These are phyloP conservation scores for Chytriomyces confervae DNA, from an alignment of 192 early-diverging fungal species.

Conservation along the genomic window DNA sequence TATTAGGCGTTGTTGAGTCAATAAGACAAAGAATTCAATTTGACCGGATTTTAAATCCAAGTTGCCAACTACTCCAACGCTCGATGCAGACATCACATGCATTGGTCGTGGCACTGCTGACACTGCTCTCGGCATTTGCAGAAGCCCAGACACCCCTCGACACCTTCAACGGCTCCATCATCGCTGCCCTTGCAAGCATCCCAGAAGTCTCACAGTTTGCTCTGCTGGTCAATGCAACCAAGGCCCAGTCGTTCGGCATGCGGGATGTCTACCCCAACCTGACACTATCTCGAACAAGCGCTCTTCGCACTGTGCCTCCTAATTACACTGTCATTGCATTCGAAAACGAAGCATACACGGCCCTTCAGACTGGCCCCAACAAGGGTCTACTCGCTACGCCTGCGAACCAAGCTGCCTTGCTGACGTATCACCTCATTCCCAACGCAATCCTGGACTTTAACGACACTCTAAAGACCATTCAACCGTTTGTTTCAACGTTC, in stretches of 20 bases:
- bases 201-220: background rate
- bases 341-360: conserved; percentile 2
- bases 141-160: too few species aligned
- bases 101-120: too few species aligned
- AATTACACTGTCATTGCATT: conserved; percentile 16
- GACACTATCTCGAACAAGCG: background rate
- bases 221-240: background rate
- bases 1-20: too few species aligned
- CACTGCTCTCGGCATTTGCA: too few species aligned
- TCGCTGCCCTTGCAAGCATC: background rate
- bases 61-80: too few species aligned
- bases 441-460: background rate
- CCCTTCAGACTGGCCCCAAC: background rate
- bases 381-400: background rate
- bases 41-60: too few species aligned
- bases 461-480: background rate
- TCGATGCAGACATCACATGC: too few species aligned
- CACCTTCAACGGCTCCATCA: background rate
- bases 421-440: conserved; percentile 10
- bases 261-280: background rate
- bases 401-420: background rate
- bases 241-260: conserved; percentile 2
- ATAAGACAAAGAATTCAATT: too few species aligned
- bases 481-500: background rate
- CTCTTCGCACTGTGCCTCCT: background rate